Evolutionary conservation across 805 yeast genomes (phyloP), one percentile per base, ranked within the genome.

Genomic region (Wickerhamiella domercqiae): DNA sequence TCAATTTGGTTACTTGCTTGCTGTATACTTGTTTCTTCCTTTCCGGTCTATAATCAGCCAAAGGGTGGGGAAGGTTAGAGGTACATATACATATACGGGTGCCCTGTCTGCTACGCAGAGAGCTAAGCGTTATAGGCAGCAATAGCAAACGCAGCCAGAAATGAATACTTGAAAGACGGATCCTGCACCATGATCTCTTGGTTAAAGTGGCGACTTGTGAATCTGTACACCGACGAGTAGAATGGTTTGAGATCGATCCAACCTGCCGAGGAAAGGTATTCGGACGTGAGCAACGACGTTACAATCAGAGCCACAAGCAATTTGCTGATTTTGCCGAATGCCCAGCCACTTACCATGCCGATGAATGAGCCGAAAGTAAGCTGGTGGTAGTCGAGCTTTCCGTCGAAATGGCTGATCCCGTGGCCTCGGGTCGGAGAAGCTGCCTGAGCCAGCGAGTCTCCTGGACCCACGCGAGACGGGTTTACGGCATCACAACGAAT

Each of bases 321-420:
- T 15, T 70, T 60, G 40, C 73, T 65, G 40, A 76, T 57, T 48
- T 73, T 73, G 15, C 82, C 81, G n/a, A 68, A 64, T 22, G 75
- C 57, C 17, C 71, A 60, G 1, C 83, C 83, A 36, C 68, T 46
- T 25, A 70, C 60, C 39, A 75, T 58, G 0, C 83, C 82, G 5
- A 71, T 60, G 49, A 75, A 60, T 1, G 78, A 71, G 4, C 83
- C 83, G 40, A 73, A 55, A 13, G 79, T 66, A 48, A 76, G 58
- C 48, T 76, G 78, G 47, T 68, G 67, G 50, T 75, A 76, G 55
- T 71, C 69, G 44, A 75, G 56, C 39, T 38, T 43, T 28, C 53
- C 53, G 24, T 36, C 36, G 40, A 45, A 43, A 17, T 41, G 45
- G 21, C 46, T 37, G 26, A 41, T 34, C 16, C 51, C 51, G 20